Evolutionary conservation across 73 alveolate species (phyloP), one percentile per base, ranked within the genome.

Genomic region (Stentor coeruleus): DNA sequence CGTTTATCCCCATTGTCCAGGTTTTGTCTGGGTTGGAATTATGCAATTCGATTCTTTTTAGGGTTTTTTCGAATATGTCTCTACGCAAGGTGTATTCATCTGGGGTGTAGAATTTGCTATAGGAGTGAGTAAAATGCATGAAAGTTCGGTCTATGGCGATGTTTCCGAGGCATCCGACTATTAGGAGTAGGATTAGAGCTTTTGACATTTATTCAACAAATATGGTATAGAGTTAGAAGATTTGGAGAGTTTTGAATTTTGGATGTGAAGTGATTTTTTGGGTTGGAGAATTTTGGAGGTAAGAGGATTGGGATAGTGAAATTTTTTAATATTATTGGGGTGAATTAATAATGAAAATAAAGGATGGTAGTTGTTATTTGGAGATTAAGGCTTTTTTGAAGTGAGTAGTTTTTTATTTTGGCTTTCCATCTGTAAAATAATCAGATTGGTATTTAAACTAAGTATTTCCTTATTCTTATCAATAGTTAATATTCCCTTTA

Each of bases 1-100:
- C 86, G 74, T 84, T 89, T 59, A 89, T 35, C 38, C 94, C 94
- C 85, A 59, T 86, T 74, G 81, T 72, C 76, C 82, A 89, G 3
- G 87, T 38, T 3, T 40, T 38, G 58, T 74, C 33, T 2, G 77
- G 72, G 36, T 74, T 58, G 31, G 85, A 33, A 74, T 89, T 89
- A 83, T 86, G 92, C 33, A 20, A 6, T 11, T 49, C 66, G 66
- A 49, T 49, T 49, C 20, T 49, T 49, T 49, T 49, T 20, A 49
- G 66, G 66, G 66, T 49, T 20, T 49, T 20, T 49, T 49, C 66
- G 66, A 49, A 49, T 6, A 49, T 49, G 28, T 20, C 66, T 49
- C 20, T 49, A 49, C 66, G 66, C 28, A 11, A 49, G 66, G 6
- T 6, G 66, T 49, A 49, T 20, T 49, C 66, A 11, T 49, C 66